These are phyloP conservation scores for Dactylellina parvicollis DNA, from an alignment of 2,329 filamentous ascomycete genomes.

Conservation along the genomic window DNA sequence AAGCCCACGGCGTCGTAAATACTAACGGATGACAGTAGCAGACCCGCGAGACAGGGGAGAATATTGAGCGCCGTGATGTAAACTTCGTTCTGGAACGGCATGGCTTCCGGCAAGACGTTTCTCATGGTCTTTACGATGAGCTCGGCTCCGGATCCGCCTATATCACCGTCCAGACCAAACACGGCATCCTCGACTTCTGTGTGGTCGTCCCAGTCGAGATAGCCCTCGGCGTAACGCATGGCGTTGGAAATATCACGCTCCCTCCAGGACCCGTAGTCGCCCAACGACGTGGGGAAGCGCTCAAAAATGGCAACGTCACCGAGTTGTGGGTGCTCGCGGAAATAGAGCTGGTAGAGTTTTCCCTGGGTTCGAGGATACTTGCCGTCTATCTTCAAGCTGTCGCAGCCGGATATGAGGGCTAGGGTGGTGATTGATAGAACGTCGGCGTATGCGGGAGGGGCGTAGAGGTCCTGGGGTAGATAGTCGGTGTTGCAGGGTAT, in stretches of 20 bases:
- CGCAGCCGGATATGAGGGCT: constrained; percentile 6
- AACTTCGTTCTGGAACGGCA: neutral
- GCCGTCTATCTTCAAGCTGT: constrained; percentile 4
- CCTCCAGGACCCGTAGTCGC: neutral
- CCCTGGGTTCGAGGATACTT: constrained; percentile 12
- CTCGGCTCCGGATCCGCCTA: neutral
- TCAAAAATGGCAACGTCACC: constrained; percentile 12
- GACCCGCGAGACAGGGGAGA: neutral
- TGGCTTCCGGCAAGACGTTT: neutral
- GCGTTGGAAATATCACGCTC: neutral
- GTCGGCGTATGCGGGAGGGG: constrained; percentile 15
- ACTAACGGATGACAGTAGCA: neutral
- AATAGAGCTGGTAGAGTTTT: constrained; percentile 2
- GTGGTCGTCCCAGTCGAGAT: neutral
- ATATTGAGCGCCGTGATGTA: neutral
- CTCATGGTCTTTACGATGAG: neutral
- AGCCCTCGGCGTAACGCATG: neutral
- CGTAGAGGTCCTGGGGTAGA: constrained; percentile 15
- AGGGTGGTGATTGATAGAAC: constrained; percentile 14
- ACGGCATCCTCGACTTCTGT: neutral
- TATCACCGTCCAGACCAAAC: constrained; percentile 1
- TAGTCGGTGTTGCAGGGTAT: constrained; percentile 16
- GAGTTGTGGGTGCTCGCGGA: constrained; percentile 12
- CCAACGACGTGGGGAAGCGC: neutral
- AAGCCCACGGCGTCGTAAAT: neutral